A percentile compares a stretch with the other conserved stretches of the same genome.
These are phyloP conservation scores for Rhizopogon roseolus DNA, from an alignment of 768 basidiomycete species.

Conservation along the genomic window DNA sequence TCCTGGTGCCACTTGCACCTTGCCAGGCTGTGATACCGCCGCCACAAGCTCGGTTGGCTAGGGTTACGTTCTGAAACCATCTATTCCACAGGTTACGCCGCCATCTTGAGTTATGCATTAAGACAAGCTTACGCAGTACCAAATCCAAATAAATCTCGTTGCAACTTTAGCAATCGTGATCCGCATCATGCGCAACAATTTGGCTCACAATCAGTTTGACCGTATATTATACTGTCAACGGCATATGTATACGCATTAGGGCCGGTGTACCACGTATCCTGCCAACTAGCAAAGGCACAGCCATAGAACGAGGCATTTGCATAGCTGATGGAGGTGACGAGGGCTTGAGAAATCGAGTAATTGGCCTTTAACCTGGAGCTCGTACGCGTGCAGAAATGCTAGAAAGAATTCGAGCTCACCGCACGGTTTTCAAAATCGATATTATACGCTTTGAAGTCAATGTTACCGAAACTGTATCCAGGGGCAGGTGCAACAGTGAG, in stretches of 20 bases:
- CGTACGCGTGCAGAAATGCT: not conserved
- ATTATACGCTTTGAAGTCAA: slow-evolving; percentile 62
- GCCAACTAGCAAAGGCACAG: slow-evolving; percentile 55
- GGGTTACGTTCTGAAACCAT: slow-evolving; percentile 54
- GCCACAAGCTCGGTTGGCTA: slow-evolving; percentile 62
- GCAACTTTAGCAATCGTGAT: not conserved
- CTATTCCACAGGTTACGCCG: slow-evolving; percentile 20
- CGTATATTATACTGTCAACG: slow-evolving; percentile 57
- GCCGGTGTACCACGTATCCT: slow-evolving; percentile 66
- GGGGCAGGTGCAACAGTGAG: slow-evolving; percentile 49
- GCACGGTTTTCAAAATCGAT: slow-evolving; percentile 65
- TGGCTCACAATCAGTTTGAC: slow-evolving; percentile 59
- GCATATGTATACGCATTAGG: slow-evolving; percentile 53
- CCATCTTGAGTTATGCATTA: not conserved
- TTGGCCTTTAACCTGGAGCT: slow-evolving; percentile 30
- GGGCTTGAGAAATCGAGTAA: slow-evolving; percentile 55
- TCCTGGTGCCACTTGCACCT: slow-evolving; percentile 39
- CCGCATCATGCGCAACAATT: slow-evolving; percentile 10
- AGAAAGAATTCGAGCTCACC: slow-evolving; percentile 30
- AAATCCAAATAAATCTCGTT: slow-evolving; percentile 52
- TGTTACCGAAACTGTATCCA: slow-evolving; percentile 46
- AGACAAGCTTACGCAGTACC: slow-evolving; percentile 45
- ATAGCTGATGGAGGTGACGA: slow-evolving; percentile 61
- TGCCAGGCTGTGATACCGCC: slow-evolving; percentile 66
- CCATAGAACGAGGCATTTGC: slow-evolving; percentile 65